Evolutionary conservation across 177 flowering plant genomes (phyloP).

Genomic region (Tripterygium wilfordii): DNA sequence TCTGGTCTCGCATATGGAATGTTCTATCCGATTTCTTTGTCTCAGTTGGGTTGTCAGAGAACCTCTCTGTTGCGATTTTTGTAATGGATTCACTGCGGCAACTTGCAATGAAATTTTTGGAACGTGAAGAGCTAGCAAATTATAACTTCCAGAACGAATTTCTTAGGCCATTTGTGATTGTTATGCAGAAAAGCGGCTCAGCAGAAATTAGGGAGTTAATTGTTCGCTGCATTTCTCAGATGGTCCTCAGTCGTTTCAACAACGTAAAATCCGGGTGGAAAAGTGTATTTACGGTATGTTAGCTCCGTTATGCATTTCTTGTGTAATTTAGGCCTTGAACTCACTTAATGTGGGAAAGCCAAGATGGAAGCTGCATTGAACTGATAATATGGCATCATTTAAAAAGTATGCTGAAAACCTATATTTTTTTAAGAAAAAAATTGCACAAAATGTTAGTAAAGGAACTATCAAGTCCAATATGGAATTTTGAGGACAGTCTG

Average conservation of each 20-base stretch:
- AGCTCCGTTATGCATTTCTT: background rate
- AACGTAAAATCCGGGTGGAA: slow-evolving; percentile 99
- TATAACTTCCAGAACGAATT: slow-evolving; percentile 99
- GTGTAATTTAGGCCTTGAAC: too few relatives aligned
- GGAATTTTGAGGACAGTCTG: too few relatives aligned
- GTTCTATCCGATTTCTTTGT: slow-evolving; percentile 98
- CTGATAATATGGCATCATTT: too few relatives aligned
- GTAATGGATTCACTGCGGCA: slow-evolving; percentile 98
- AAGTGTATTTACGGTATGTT: slow-evolving; percentile 92
- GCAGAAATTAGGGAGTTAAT: slow-evolving; percentile 92
- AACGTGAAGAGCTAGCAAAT: slow-evolving; percentile 96
- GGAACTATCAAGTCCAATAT: too few relatives aligned
- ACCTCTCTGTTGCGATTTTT: slow-evolving; percentile 95
- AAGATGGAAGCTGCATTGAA: too few relatives aligned
- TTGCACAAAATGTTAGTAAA: too few relatives aligned
- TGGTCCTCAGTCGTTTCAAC: slow-evolving; percentile 96
- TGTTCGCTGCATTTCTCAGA: slow-evolving; percentile 98
- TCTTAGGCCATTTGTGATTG: slow-evolving; percentile 90
- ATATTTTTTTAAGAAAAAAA: too few relatives aligned
- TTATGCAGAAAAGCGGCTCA: slow-evolving; percentile 91
- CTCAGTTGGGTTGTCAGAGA: slow-evolving; percentile 90
- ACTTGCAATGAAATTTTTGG: slow-evolving; percentile 95
- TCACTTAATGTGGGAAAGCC: too few relatives aligned
- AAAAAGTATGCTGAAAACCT: too few relatives aligned
- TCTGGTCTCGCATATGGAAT: slow-evolving; percentile 98